A percentile compares a stretch with the other conserved stretches of the same genome.
These are phyloP conservation scores for Diplocarpon mali DNA, from an alignment of 2,329 filamentous ascomycete species.

Conservation along the genomic window DNA sequence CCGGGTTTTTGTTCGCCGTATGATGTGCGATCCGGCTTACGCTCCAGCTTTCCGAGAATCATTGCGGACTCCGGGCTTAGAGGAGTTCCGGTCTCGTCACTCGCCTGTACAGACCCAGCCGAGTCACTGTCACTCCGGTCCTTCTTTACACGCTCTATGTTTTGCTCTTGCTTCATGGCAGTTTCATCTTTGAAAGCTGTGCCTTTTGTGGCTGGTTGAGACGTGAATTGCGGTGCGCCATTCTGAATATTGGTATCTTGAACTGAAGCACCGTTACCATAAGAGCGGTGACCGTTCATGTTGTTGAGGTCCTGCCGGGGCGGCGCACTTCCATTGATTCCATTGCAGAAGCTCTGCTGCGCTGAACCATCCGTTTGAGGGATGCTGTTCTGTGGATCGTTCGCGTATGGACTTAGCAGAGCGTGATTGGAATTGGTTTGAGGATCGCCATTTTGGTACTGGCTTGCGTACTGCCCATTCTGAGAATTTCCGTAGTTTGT, in stretches of 20 bases:
- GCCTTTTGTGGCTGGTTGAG: not conserved
- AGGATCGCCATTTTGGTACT: not conserved
- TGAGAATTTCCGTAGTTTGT: conserved; percentile 11
- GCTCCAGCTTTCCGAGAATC: conserved; percentile 21
- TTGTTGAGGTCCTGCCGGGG: conserved; percentile 25
- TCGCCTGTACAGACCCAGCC: not conserved
- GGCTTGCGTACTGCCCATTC: not conserved
- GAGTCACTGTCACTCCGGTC: conserved; percentile 1
- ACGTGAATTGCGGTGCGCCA: not conserved
- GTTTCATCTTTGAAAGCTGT: not conserved
- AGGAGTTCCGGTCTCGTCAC: conserved; percentile 7
- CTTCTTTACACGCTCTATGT: not conserved
- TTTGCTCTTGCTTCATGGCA: not conserved
- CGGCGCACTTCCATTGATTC: conserved; percentile 6
- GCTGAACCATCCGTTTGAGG: conserved; percentile 3
- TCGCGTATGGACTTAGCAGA: not conserved
- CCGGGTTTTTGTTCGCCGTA: conserved; percentile 8
- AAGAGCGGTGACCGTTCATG: conserved; percentile 21
- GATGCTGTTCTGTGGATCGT: not conserved
- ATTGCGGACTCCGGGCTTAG: conserved; percentile 23
- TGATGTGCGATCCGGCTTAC: conserved; percentile 1
- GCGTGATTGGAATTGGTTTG: conserved; percentile 4
- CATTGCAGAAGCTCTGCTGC: conserved; percentile 8
- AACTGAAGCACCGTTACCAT: conserved; percentile 16
- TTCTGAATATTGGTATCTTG: conserved; percentile 9